phyloP scores from a whole-genome alignment of 139 green algal genomes.

The Ostreobium quekettii region DNA sequence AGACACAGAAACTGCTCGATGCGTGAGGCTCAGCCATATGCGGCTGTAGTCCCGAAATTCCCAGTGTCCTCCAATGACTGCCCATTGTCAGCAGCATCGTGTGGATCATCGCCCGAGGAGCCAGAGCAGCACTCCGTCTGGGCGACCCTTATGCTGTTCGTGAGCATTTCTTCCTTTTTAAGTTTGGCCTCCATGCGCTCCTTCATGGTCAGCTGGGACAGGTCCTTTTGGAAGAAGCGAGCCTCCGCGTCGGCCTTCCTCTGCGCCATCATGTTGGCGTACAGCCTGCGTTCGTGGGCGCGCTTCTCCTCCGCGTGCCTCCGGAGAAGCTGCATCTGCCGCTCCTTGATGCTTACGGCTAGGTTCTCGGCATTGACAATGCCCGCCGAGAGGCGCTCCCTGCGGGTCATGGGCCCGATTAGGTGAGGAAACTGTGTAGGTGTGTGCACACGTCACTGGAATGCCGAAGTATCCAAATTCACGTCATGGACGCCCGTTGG shows the following conservation, averaged over 20 bases:
- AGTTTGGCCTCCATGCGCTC: constrained; percentile 2
- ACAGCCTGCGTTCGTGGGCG: not conserved
- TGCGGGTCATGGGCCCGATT: too few relatives aligned
- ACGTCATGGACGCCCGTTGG: too few relatives aligned
- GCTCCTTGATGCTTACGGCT: not conserved
- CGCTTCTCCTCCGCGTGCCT: not conserved
- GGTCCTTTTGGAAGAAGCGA: not conserved
- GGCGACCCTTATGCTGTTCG: not conserved
- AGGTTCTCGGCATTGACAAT: not conserved
- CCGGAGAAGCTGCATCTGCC: not conserved
- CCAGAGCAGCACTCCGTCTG: not conserved
- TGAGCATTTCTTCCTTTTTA: constrained; percentile 2
- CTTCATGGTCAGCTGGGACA: not conserved
- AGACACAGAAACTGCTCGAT: too few relatives aligned
- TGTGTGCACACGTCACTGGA: too few relatives aligned
- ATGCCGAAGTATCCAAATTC: too few relatives aligned
- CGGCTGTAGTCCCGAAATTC: too few relatives aligned
- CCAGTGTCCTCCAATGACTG: too few relatives aligned
- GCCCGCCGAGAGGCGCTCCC: not conserved
- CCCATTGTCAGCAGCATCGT: too few relatives aligned
- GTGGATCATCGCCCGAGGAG: too few relatives aligned
- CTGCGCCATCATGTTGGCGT: not conserved
- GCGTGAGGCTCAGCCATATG: too few relatives aligned
- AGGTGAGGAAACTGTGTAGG: too few relatives aligned
- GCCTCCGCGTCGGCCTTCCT: not conserved